phyloP scores from a whole-genome alignment of 805 yeast genomes.

The Scheffersomyces spartinae region DNA sequence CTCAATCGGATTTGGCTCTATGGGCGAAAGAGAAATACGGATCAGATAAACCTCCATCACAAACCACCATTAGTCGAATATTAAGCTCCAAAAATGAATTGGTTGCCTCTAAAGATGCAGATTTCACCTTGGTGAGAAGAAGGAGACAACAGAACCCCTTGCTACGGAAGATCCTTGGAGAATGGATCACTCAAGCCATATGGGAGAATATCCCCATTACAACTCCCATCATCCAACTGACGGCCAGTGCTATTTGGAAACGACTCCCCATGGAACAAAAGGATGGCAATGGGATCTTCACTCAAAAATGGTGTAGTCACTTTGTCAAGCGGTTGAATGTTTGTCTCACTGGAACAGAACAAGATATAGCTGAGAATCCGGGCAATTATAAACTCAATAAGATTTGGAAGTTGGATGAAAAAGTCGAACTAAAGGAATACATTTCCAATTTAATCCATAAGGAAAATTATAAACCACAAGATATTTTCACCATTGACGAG shows the following conservation, averaged over 20 bases:
- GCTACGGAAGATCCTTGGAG: constrained; percentile 48
- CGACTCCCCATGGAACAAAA: constrained; percentile 40
- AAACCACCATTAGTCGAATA: constrained; percentile 54
- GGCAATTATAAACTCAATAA: constrained; percentile 25
- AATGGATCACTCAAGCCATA: constrained; percentile 56
- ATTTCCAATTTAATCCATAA: constrained; percentile 18
- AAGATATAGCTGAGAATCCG: constrained; percentile 24
- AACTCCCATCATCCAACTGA: constrained; percentile 49
- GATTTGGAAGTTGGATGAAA: constrained; percentile 52
- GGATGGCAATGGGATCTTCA: constrained; percentile 57
- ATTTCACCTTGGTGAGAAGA: constrained; percentile 38
- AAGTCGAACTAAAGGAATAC: constrained; percentile 33
- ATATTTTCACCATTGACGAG: constrained; percentile 51
- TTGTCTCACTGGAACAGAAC: constrained; percentile 34
- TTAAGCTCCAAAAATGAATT: constrained; percentile 44
- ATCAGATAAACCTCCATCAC: constrained; percentile 45
- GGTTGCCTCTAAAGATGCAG: constrained; percentile 38
- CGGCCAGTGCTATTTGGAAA: constrained; percentile 56
- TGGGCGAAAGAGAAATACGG: constrained; percentile 53
- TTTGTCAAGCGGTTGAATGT: constrained; percentile 38
- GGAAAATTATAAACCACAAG: constrained; percentile 33
- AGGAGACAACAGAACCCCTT: constrained; percentile 45
- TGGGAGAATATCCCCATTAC: constrained; percentile 61
- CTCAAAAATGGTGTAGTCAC: constrained; percentile 49
- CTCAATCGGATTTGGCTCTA: constrained; percentile 49